phyloP scores from a whole-genome alignment of 148 eudicot species.

The Mesembryanthemum crystallinum region DNA sequence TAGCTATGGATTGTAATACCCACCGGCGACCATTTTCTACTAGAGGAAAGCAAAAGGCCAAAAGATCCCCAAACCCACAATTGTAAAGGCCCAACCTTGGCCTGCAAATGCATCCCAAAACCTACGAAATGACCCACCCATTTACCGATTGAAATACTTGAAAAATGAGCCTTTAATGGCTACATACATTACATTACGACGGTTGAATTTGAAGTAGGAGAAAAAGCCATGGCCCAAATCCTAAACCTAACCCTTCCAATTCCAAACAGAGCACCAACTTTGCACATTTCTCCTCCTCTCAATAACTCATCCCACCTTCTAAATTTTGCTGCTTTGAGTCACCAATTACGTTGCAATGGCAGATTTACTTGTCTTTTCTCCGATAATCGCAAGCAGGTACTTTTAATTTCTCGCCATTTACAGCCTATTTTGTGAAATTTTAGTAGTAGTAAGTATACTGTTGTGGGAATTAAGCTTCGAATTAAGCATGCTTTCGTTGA shows the following conservation, averaged over 20 bases:
- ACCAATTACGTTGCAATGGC: slow-evolving; percentile 38
- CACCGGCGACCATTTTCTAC: no score
- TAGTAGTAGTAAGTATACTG: neutral
- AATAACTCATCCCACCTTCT: slow-evolving; percentile 20
- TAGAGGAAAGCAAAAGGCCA: no score
- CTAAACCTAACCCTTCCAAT: slow-evolving; percentile 37
- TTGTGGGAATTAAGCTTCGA: neutral
- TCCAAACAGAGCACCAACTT: slow-evolving; percentile 28
- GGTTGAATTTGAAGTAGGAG: neutral
- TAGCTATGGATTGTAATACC: no score
- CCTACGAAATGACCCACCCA: neutral
- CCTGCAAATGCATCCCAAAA: neutral
- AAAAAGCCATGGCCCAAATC: slow-evolving; percentile 47
- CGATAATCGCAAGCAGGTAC: slow-evolving; percentile 62
- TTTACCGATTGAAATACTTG: neutral
- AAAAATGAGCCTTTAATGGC: neutral
- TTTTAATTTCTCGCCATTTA: neutral
- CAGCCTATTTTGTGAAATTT: neutral
- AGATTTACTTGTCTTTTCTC: slow-evolving; percentile 70
- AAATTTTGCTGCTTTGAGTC: slow-evolving; percentile 22
- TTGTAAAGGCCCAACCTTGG: no score
- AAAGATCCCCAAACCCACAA: no score
- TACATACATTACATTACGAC: neutral
- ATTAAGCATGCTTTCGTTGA: neutral
- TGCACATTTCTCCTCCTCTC: slow-evolving; percentile 14